Evolutionary conservation across 768 basidiomycete species (phyloP).

Genomic region (Boletus subparvulus): DNA sequence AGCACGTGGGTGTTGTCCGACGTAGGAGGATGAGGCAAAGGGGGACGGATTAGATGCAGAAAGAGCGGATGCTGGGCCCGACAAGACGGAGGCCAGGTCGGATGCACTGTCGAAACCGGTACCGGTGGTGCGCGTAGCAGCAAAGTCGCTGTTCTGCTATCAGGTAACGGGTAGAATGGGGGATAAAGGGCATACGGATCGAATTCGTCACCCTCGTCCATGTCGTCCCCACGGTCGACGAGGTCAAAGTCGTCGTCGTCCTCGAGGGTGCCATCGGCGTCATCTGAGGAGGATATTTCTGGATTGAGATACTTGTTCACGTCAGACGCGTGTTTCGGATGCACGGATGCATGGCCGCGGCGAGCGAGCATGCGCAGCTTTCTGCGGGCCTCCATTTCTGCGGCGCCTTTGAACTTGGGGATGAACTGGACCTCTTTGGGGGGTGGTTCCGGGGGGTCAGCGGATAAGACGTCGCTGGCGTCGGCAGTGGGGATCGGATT

Average conservation of each 20-base stretch:
- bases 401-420: constrained; percentile 78
- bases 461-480: too few species aligned
- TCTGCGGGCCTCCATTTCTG: constrained; percentile 81
- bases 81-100: constrained; percentile 60
- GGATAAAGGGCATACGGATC: constrained; percentile 60
- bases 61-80: constrained; percentile 45
- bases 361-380: constrained; percentile 66
- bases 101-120: constrained; percentile 61
- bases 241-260: constrained; percentile 57
- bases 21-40: constrained; percentile 48
- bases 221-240: constrained; percentile 46
- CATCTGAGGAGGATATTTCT: constrained; percentile 51
- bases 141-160: constrained; percentile 57
- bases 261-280: constrained; percentile 45
- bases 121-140: constrained; percentile 52
- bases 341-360: constrained; percentile 36
- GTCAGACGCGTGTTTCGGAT: constrained; percentile 24
- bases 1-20: constrained; percentile 33
- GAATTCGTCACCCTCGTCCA: constrained; percentile 72
- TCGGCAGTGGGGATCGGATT: neutral
- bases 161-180: neutral
- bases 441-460: constrained; percentile 35
- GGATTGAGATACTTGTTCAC: constrained; percentile 44
- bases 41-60: constrained; percentile 59
- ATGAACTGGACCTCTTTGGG: constrained; percentile 60